Evolutionary conservation across 768 basidiomycete species (phyloP), one percentile per base, ranked within the genome.

Genomic region (Agrocybe pediades): DNA sequence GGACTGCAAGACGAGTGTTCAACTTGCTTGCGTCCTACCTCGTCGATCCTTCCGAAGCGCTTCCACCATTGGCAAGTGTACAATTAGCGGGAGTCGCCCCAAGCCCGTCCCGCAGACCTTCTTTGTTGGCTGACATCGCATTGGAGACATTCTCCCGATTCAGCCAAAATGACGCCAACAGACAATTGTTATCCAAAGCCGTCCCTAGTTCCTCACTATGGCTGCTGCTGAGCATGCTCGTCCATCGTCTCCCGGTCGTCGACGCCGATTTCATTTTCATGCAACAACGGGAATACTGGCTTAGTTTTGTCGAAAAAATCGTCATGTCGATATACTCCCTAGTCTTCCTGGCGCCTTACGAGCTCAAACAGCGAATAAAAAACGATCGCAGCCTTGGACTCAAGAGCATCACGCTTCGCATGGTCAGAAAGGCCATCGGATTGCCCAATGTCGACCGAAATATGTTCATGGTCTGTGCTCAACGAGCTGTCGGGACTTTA

Each of bases 281-380:
- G 60, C 70, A 74, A 44, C 49, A 49, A 49, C 76, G 83, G 57
- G 87, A 91, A 63, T 63, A 72, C 19, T 93, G 90, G 86, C 68
- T 95, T 41, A 83, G 84, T 39, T 89, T 92, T 68, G 71, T 91
- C 57, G 91, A 95, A 74, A 90, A 89, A 60, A 73, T 79, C 48
- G 76, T 89, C 42, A 83, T 95, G 77, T 81, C 83, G n/a, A 80
- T 97, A 39, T 98, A 97, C 72, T 87, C 87, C 30, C 74, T 98
- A 57, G 83, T 87, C 20, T 98, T 94, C 76, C 74, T 95, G 50
- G 84, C 93, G 2, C 81, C 93, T 1, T 85, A 87, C 3, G 76
- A 81, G 23, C 65, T 95, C 57, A 94, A 95, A 72, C 74, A 78
- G 49, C 80, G 72, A 56, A 78, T 94, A 59, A 89, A 90, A 61